Percentiles rank a stretch among this genome's conserved stretches.
Conservation (phyloP, 176 grass and related monocot genomes). For the Carex kokanica region DNA sequence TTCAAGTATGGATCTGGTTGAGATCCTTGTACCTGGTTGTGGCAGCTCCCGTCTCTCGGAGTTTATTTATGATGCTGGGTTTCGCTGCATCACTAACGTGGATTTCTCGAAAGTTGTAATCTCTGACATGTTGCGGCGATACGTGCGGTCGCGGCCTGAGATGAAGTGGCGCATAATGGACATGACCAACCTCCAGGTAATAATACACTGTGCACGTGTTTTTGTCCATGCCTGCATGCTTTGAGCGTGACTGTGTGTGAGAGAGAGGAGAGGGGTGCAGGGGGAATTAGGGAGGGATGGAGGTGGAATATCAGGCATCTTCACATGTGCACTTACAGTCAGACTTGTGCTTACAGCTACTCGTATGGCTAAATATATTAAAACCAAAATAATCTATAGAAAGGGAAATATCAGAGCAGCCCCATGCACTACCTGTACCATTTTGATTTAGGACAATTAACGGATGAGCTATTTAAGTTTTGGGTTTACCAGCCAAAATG, state of each 20-base stretch:
- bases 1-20: slow-evolving; percentile 22
- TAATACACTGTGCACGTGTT: neutral
- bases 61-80: slow-evolving; percentile 73
- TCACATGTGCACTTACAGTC: neutral
- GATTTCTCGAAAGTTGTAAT: slow-evolving; percentile 89
- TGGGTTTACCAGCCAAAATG: neutral
- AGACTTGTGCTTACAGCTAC: neutral
- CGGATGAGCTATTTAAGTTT: neutral
- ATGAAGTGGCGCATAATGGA: slow-evolving; percentile 98
- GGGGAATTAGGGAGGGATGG: too few species aligned
- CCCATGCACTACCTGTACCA: neutral
- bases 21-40: slow-evolving; percentile 85
- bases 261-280: neutral
- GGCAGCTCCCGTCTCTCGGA: slow-evolving; percentile 82
- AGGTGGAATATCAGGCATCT: neutral
- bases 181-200: slow-evolving; percentile 84
- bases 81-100: slow-evolving; percentile 71
- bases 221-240: neutral
- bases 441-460: neutral
- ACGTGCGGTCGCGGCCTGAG: slow-evolving; percentile 65
- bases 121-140: slow-evolving; percentile 77
- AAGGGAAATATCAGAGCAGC: neutral
- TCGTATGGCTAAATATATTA: neutral
- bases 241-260: neutral
- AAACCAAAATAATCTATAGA: neutral